These are phyloP conservation scores for Penicillium sp. DNA, from an alignment of 2,329 filamentous ascomycete genomes.

Conservation along the genomic window DNA sequence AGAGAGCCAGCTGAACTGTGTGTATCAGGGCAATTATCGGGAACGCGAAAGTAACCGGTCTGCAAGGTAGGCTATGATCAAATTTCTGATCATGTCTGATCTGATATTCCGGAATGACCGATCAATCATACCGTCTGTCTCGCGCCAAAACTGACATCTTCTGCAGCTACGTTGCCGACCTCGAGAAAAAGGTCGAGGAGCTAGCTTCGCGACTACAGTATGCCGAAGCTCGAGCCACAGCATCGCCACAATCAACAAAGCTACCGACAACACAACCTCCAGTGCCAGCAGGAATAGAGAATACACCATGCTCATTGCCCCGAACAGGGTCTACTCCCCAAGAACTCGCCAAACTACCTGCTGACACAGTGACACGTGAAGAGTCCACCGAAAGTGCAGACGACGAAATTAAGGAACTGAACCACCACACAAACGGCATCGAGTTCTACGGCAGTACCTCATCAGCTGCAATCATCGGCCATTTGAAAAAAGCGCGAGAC, in stretches of 20 bases:
- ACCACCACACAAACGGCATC: constrained; percentile 51
- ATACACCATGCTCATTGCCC: constrained; percentile 33
- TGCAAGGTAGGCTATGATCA: constrained; percentile 27
- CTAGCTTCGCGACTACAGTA: constrained; percentile 32
- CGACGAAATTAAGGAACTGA: constrained; percentile 51
- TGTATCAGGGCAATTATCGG: constrained; percentile 41
- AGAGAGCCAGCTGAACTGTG: constrained; percentile 42
- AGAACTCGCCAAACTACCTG: constrained; percentile 19
- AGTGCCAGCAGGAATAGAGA: constrained; percentile 19
- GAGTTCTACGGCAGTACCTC: constrained; percentile 56
- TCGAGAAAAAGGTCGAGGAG: constrained; percentile 41
- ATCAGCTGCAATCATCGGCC: constrained; percentile 50
- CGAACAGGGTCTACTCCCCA: constrained; percentile 25
- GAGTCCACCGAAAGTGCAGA: constrained; percentile 33
- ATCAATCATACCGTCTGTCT: background rate
- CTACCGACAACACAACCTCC: constrained; percentile 9
- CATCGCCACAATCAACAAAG: constrained; percentile 19
- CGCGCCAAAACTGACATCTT: constrained; percentile 9
- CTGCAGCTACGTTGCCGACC: constrained; percentile 40
- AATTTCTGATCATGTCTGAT: no score
- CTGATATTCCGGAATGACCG: no score
- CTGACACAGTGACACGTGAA: constrained; percentile 22
- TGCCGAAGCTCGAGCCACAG: constrained; percentile 25
- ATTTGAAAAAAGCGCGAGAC: constrained; percentile 42
- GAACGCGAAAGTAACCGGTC: constrained; percentile 36